Percentiles rank a stretch among this genome's conserved stretches.
Conservation (phyloP, 2,329 filamentous ascomycete genomes). For the Fusarium proliferatum region DNA sequence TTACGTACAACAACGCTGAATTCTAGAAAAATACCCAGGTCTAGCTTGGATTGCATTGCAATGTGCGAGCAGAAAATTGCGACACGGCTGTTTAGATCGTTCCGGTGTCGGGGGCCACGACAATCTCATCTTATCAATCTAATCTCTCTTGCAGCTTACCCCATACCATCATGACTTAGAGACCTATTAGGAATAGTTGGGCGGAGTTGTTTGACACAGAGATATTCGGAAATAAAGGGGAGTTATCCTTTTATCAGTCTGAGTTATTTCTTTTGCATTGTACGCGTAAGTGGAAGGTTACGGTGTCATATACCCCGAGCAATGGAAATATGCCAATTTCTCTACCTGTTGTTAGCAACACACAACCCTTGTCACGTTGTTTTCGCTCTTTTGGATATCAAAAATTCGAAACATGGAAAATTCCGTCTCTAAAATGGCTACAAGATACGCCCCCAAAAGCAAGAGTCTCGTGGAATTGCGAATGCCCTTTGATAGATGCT, state of each 20-base stretch:
- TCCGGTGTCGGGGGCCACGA: conserved; percentile 34
- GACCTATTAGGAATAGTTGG: not conserved
- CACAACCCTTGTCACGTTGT: not conserved
- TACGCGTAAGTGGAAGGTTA: not conserved
- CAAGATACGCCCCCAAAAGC: not conserved
- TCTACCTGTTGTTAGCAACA: not conserved
- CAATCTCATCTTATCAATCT: conserved; percentile 42
- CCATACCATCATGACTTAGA: conserved; percentile 30
- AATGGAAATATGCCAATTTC: not conserved
- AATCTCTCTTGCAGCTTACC: conserved; percentile 25
- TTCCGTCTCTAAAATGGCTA: not conserved
- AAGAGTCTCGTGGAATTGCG: not conserved
- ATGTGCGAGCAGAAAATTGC: conserved; percentile 29
- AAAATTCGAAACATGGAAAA: not conserved
- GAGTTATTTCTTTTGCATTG: not conserved
- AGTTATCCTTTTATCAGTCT: not conserved
- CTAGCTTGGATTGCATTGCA: not conserved
- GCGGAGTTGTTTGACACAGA: conserved; percentile 3
- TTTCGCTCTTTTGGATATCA: not conserved
- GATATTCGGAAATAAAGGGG: not conserved
- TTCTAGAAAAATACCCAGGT: not conserved
- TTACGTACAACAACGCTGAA: conserved; percentile 27
- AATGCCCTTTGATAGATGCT: not conserved
- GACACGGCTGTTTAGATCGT: conserved; percentile 23
- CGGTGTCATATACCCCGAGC: not conserved